Base-by-base conservation (phyloP, 148 eudicot genomes). In the Nepenthes mirabilis region DNA sequence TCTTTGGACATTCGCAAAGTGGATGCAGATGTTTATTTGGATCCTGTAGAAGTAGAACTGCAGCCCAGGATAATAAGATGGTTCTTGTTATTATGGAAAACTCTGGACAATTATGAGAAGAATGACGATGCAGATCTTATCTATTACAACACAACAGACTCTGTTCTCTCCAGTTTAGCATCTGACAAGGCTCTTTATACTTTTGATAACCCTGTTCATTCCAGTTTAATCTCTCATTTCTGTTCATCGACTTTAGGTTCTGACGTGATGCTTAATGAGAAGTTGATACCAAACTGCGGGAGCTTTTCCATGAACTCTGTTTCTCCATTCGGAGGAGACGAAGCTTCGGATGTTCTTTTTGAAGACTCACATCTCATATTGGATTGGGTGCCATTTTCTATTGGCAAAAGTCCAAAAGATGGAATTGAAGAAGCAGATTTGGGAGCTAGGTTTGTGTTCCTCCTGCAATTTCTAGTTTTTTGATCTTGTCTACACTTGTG, bases 1-100 rank as follows among this genome's bases (percentile, higher is more conserved):
- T 83, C 89, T 40, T 77, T 93, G 73, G 89, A 93, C 78, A 82
- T 84, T 34, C 82, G 72, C 59, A 82, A 82, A 75, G 82, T 93
- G 71, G 99, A 93, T 71, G 96, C 84, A 3, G 85, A 88, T 66
- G 78, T 85, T 68, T 60, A 55, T 56, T 62, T 93, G 43, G 91
- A 86, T 59, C 87, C 83, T 66, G 51, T 93, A 51, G 80, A 72
- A 59, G 64, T 79, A 57, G 79, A 75, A 68, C 57, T 88, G 53
- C 88, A 82, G 68, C 96, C 95, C 14, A 74, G 80, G 54, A 72
- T 87, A 68, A 63, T 93, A 47, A 80, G 70, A 67, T 80, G 84
- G 74, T 60, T 86, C 58, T 70, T 80, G 52, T 59, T 48, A 57
- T 62, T 85, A 56, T 82, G 83, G 83, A 75, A 79, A 47, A 60